Evolutionary conservation across 768 basidiomycete genomes (phyloP).

Genomic region (Psilocybe sp.): DNA sequence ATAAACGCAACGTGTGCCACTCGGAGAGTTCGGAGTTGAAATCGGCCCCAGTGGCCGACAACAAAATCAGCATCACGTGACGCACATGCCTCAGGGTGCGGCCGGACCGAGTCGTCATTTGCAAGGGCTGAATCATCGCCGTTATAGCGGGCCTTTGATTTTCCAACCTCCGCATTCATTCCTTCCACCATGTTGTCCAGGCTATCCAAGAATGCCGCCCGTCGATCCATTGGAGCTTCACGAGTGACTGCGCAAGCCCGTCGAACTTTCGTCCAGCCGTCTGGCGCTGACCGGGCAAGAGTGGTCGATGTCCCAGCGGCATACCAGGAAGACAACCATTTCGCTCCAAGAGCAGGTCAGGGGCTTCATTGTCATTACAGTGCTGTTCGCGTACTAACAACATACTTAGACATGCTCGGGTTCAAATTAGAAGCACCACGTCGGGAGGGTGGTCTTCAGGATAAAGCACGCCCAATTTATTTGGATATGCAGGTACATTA

Average conservation of each 20-base stretch:
- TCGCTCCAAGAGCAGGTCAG: slow-evolving; percentile 68
- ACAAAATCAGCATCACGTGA: neutral
- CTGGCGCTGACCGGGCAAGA: slow-evolving; percentile 77
- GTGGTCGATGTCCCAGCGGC: slow-evolving; percentile 78
- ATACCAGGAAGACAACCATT: slow-evolving; percentile 66
- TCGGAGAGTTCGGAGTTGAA: too few relatives aligned
- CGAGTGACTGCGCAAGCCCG: slow-evolving; percentile 28
- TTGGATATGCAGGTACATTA: slow-evolving; percentile 89
- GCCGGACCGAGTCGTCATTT: slow-evolving; percentile 4
- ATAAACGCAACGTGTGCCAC: too few relatives aligned
- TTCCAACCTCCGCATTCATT: slow-evolving; percentile 3
- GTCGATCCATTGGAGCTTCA: slow-evolving; percentile 26
- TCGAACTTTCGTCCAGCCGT: slow-evolving; percentile 76
- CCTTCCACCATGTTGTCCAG: slow-evolving; percentile 55
- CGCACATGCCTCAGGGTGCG: neutral
- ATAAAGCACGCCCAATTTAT: slow-evolving; percentile 87
- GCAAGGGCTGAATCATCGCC: slow-evolving; percentile 7
- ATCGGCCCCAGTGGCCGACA: neutral
- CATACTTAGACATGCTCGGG: slow-evolving; percentile 76
- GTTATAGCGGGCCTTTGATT: slow-evolving; percentile 3
- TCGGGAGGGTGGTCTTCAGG: slow-evolving; percentile 53
- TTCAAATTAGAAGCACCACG: slow-evolving; percentile 73
- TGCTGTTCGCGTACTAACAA: slow-evolving; percentile 1
- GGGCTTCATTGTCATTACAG: slow-evolving; percentile 7
- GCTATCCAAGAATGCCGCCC: slow-evolving; percentile 40